These are phyloP conservation scores for Skeletonema costatum DNA, from an alignment of 108 stramenopile genomes.

Conservation along the genomic window DNA sequence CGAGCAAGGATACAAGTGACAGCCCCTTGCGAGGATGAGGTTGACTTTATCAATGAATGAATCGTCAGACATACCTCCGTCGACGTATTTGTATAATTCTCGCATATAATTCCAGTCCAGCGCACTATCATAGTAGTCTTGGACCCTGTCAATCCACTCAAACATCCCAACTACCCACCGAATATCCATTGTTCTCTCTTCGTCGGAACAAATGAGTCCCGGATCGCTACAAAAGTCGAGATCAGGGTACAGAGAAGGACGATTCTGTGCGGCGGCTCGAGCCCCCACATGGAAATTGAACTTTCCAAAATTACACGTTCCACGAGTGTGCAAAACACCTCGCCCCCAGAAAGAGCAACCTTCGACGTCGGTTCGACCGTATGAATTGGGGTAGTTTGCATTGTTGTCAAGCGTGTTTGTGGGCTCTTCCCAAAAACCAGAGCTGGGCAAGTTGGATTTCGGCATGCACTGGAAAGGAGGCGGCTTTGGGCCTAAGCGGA, in stretches of 20 bases:
- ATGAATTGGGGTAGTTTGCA: background rate
- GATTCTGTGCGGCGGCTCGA: conserved; percentile 28
- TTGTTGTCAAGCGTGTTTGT: background rate
- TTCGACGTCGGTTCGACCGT: conserved; percentile 22
- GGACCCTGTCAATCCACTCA: conserved; percentile 35
- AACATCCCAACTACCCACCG: conserved; percentile 34
- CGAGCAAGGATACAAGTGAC: conserved; percentile 20
- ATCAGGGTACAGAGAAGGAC: conserved; percentile 31
- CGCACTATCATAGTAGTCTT: conserved; percentile 22
- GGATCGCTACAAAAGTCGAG: conserved; percentile 37
- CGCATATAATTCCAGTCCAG: conserved; percentile 15
- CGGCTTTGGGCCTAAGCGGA: background rate
- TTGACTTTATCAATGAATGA: conserved; percentile 31
- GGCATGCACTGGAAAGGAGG: conserved; percentile 30
- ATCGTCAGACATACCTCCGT: conserved; percentile 32
- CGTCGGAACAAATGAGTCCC: conserved; percentile 17
- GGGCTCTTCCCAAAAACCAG: conserved; percentile 28
- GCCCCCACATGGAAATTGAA: conserved; percentile 27
- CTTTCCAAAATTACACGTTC: conserved; percentile 33
- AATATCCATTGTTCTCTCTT: conserved; percentile 25
- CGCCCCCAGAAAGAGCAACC: conserved; percentile 45
- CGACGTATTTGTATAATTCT: conserved; percentile 27
- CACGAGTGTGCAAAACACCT: conserved; percentile 19
- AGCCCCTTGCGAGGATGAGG: conserved; percentile 18
- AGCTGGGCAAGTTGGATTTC: background rate